These are phyloP conservation scores for Zygoascus sp. DNA, from an alignment of 1,139 yeast genomes.

Conservation along the genomic window DNA sequence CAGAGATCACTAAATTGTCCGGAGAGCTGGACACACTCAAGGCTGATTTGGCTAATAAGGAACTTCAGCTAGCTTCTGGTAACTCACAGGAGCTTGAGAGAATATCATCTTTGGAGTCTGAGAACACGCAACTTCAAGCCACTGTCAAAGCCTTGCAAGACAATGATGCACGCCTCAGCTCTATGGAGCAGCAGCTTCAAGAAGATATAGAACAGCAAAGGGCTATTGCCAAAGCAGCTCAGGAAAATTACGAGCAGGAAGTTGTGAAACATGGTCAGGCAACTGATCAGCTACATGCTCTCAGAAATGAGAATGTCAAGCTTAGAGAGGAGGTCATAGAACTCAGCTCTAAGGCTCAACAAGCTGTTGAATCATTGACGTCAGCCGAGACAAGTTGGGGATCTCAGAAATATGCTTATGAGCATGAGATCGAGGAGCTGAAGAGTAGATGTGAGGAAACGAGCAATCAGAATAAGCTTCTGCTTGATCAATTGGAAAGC, in stretches of 20 bases:
- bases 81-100: slow-evolving; percentile 12
- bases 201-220: slow-evolving; percentile 52
- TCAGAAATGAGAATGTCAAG: slow-evolving; percentile 43
- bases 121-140: slow-evolving; percentile 38
- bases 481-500: slow-evolving; percentile 65
- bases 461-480: slow-evolving; percentile 58
- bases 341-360: slow-evolving; percentile 35
- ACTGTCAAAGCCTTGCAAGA: slow-evolving; percentile 43
- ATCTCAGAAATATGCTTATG: slow-evolving; percentile 41
- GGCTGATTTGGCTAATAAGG: slow-evolving; percentile 23
- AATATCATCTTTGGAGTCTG: slow-evolving; percentile 27
- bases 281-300: slow-evolving; percentile 41
- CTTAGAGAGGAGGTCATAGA: slow-evolving; percentile 39
- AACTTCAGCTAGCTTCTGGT: slow-evolving; percentile 25
- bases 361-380: slow-evolving; percentile 34
- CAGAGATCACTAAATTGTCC: slow-evolving; percentile 39
- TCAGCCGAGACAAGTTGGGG: slow-evolving; percentile 45
- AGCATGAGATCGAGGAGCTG: slow-evolving; percentile 50
- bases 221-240: slow-evolving; percentile 48
- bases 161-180: slow-evolving; percentile 35
- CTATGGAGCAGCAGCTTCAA: slow-evolving; percentile 29
- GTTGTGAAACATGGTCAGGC: slow-evolving; percentile 55
- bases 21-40: slow-evolving; percentile 30
- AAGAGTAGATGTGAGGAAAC: slow-evolving; percentile 52
- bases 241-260: slow-evolving; percentile 55